phyloP scores from a whole-genome alignment of 2,329 filamentous ascomycete genomes.

The Pseudogymnoascus sp. region DNA sequence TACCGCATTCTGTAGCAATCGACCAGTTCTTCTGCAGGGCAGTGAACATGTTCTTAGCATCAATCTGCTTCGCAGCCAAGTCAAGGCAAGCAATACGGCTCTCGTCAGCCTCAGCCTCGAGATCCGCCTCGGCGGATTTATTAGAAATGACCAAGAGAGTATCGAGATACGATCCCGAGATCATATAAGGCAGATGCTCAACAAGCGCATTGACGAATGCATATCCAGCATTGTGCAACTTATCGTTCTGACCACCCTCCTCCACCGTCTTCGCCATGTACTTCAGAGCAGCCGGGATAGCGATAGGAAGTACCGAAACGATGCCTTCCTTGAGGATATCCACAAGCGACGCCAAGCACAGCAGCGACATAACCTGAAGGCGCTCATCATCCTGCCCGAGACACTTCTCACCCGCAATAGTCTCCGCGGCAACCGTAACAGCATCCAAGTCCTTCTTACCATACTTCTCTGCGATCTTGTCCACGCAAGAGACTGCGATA shows the following conservation, averaged over 20 bases:
- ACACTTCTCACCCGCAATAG: conserved; percentile 69
- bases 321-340: conserved; percentile 83
- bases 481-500: conserved; percentile 81
- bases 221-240: conserved; percentile 76
- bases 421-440: conserved; percentile 67
- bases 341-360: conserved; percentile 83
- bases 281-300: conserved; percentile 64
- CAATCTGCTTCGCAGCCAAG: conserved; percentile 69
- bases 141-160: conserved; percentile 67
- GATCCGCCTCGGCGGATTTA: conserved; percentile 57
- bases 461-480: conserved; percentile 90
- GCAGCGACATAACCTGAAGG: conserved; percentile 74
- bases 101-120: conserved; percentile 57
- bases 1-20: conserved; percentile 55
- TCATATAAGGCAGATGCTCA: conserved; percentile 82
- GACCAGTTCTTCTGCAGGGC: conserved; percentile 68
- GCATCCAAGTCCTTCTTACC: conserved; percentile 82
- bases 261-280: conserved; percentile 63
- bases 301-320: conserved; percentile 71
- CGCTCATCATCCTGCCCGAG: conserved; percentile 67
- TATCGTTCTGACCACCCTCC: conserved; percentile 46
- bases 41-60: conserved; percentile 69
- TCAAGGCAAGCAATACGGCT: conserved; percentile 64
- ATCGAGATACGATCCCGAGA: conserved; percentile 69
- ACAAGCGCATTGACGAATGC: conserved; percentile 73